A percentile compares a stretch with the other conserved stretches of the same genome.
Evolutionary conservation across 2,329 filamentous ascomycete species (phyloP).

Genomic region (Phialophora expanda): DNA sequence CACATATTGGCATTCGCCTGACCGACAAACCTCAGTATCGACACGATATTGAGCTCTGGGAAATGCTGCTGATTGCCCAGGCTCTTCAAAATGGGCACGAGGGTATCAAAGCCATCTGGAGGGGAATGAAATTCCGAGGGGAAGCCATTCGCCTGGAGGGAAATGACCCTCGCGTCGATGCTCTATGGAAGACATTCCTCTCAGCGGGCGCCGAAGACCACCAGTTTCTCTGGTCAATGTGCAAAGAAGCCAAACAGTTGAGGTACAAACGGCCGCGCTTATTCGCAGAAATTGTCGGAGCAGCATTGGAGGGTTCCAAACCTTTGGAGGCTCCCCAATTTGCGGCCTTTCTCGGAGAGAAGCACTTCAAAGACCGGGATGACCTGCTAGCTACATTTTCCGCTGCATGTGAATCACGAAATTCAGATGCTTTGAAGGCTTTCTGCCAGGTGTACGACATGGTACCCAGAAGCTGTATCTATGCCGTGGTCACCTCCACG

Average conservation of each 20-base stretch:
- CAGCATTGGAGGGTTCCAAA: slow-evolving; percentile 43
- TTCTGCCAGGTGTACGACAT: slow-evolving; percentile 52
- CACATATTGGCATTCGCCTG: slow-evolving; percentile 46
- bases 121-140: slow-evolving; percentile 37
- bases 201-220: slow-evolving; percentile 29
- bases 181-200: slow-evolving; percentile 35
- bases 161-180: slow-evolving; percentile 29
- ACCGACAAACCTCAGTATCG: slow-evolving; percentile 45
- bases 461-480: slow-evolving; percentile 49
- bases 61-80: slow-evolving; percentile 51
- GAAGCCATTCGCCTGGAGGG: slow-evolving; percentile 33
- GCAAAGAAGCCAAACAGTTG: slow-evolving; percentile 22
- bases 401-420: slow-evolving; percentile 31
- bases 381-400: slow-evolving; percentile 32
- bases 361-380: slow-evolving; percentile 28
- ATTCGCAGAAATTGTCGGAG: slow-evolving; percentile 53
- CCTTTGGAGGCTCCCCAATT: slow-evolving; percentile 37
- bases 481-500: slow-evolving; percentile 50
- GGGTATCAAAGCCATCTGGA: slow-evolving; percentile 51
- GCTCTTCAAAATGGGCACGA: slow-evolving; percentile 51
- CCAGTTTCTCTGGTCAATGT: slow-evolving; percentile 30
- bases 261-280: slow-evolving; percentile 44
- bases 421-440: slow-evolving; percentile 42
- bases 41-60: slow-evolving; percentile 52
- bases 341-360: slow-evolving; percentile 24